phyloP scores from a whole-genome alignment of 2,329 filamentous ascomycete species.

The Penicillium digitatum region DNA sequence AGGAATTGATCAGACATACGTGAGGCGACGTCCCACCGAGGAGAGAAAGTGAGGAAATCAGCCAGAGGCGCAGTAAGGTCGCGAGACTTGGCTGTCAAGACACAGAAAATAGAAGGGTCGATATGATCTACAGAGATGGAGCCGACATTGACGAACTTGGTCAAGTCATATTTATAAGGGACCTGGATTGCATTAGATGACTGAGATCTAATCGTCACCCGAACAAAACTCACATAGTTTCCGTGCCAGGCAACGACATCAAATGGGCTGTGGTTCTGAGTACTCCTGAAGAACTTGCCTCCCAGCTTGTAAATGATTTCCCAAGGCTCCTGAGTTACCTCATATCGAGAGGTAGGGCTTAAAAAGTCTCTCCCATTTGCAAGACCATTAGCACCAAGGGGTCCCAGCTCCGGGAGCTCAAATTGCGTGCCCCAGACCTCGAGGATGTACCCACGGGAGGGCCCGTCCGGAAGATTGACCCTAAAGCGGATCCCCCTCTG shows the following conservation, averaged over 20 bases:
- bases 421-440: conserved; percentile 65
- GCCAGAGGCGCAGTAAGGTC: conserved; percentile 33
- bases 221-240: conserved; percentile 47
- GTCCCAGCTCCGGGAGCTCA: conserved; percentile 63
- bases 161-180: conserved; percentile 43
- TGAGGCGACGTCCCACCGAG: conserved; percentile 40
- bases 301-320: conserved; percentile 62
- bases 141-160: conserved; percentile 41
- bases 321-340: conserved; percentile 52
- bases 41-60: conserved; percentile 41
- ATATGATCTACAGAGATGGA: conserved; percentile 41
- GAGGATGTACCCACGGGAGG: conserved; percentile 62
- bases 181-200: conserved; percentile 19
- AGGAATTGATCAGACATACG: conserved; percentile 20
- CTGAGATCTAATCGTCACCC: not conserved
- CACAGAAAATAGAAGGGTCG: conserved; percentile 42
- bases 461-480: conserved; percentile 57
- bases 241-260: conserved; percentile 71
- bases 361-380: conserved; percentile 65
- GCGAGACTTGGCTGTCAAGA: conserved; percentile 41
- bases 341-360: conserved; percentile 56
- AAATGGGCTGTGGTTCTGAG: conserved; percentile 64
- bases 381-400: conserved; percentile 62
- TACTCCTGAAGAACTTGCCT: conserved; percentile 57
- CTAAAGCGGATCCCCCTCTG: conserved; percentile 63